Evolutionary conservation across 2,329 filamentous ascomycete species (phyloP), one percentile per base, ranked within the genome.

Genomic region (Lecanosticta acicola): DNA sequence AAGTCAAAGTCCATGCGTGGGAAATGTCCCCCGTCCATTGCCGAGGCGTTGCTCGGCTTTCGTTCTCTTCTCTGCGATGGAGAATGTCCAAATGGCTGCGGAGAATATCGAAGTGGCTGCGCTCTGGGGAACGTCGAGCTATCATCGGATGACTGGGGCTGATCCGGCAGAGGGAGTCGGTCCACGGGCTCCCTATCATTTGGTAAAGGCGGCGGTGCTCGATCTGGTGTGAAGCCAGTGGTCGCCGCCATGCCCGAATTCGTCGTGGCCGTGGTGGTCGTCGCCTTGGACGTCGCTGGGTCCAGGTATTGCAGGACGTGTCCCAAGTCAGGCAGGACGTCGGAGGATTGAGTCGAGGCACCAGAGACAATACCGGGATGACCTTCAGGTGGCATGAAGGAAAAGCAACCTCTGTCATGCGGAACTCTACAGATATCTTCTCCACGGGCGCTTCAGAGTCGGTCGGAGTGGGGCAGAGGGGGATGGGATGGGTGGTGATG

Each of bases 1-100:
- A 52, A 52, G 16, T 59, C 57, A 37, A 50, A 54, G 8, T 58
- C 56, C n/a, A 53, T 21, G n/a, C 37, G 45, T 11, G 48, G 53
- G 18, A 44, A 50, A 4, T 50, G 32, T 19, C 34, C 41, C 14
- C 32, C 42, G 24, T 50, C 49, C 49, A 51, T 50, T 11, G 40
- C 45, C 21, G 53, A 52, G 32, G 51, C 47, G 20, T 45, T 54
- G 37, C 54, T 56, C 10, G 43, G 44, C 16, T 48, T 46, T n/a
- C 52, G 44, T 7, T 43, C 49, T 32, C 50, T 43, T 39, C 50
- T 24, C 32, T 29, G 35, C 47, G 43, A 44, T 39, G 41, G 17
- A 24, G 39, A 35, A 9, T 11, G 5, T 11, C 40, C 16, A 32
- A 40, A 17, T 26, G 39, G n/a, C n/a, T n/a, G n/a, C n/a, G n/a